Evolutionary conservation across 805 yeast species (phyloP), one percentile per base, ranked within the genome.

Genomic region (Candida silvicultrix): DNA sequence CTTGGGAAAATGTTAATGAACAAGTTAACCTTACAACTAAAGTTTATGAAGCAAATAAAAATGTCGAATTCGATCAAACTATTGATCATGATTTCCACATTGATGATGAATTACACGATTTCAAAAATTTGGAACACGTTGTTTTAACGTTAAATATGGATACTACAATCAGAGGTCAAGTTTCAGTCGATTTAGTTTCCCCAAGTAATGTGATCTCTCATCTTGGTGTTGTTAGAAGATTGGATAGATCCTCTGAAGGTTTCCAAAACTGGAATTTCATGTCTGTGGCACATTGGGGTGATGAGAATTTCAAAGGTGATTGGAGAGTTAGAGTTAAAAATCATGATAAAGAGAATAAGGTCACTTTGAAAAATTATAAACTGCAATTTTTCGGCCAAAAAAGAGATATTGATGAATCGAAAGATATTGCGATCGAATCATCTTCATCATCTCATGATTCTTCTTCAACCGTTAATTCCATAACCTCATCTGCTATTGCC

Each of bases 241-340:
- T 65, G 18, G 99, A 94, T 63, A 52, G 47, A 9, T 71, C 80
- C 6, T 50, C 54, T 2, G 69, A 61, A 1, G 96, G 96, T 0
- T 85, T 88, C 52, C 55, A 61, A 5, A 73, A 85, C 54, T 94
- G 99, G 99, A 85, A 87, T 1, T 94, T 94, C 60, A 88, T 90
- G 88, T 78, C 92, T 11, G 98, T 94, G n/a, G 97, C 96, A 1
- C 98, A 94, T 63, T 94, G 98, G 97, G 97, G 97, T 36, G 97
- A 92, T 63, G 90, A 84, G 55, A 42, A 60, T 2, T 92, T 90
- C 2, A 65, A 65, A 22, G 99, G 99, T 11, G 79, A 75, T 5
- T 94, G 99, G 99, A 79, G 65, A 34, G 56, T 94, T 18, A 78
- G 74, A 52, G 90, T 90, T 2, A 58, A 62, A n/a, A 74, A 77